These are phyloP conservation scores for Ganoderma lingzhi DNA, from an alignment of 1,284 basidiomycete species.

Conservation along the genomic window DNA sequence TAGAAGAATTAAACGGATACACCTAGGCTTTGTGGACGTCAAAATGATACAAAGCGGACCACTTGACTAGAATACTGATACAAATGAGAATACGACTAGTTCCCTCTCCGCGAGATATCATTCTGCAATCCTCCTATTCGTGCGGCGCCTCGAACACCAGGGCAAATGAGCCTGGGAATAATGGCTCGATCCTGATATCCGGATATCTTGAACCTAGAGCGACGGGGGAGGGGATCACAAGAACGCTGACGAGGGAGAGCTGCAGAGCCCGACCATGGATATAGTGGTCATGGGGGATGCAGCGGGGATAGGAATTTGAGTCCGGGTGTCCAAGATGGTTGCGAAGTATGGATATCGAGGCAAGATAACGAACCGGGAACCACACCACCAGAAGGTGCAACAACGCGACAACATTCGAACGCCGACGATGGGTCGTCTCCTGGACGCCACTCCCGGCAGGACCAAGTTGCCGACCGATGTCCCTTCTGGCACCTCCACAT, in stretches of 20 bases:
- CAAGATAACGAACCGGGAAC: conserved; percentile 1
- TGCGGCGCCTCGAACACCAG: background rate
- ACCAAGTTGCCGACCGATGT: conserved; percentile 26
- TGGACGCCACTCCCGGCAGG: conserved; percentile 20
- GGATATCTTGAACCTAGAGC: background rate
- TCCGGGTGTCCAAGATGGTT: background rate
- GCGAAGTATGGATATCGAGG: background rate
- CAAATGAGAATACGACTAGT: conserved; percentile 4
- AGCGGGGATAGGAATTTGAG: background rate
- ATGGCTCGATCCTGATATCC: background rate
- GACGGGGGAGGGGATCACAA: background rate
- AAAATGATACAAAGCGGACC: conserved; percentile 4
- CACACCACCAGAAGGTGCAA: conserved; percentile 13
- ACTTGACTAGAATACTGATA: conserved; percentile 2
- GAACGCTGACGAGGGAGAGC: background rate
- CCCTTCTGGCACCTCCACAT: conserved; percentile 7
- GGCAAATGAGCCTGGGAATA: background rate
- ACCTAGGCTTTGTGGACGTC: conserved; percentile 5
- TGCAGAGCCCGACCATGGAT: background rate
- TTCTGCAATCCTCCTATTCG: background rate
- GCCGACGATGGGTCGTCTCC: conserved; percentile 18
- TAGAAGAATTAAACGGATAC: background rate
- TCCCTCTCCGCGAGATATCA: background rate
- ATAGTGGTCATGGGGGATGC: background rate
- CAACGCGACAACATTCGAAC: conserved; percentile 25